Evolutionary conservation across 176 grass and related monocot genomes (phyloP), one percentile per base, ranked within the genome.

Genomic region (Triticum monococcum): DNA sequence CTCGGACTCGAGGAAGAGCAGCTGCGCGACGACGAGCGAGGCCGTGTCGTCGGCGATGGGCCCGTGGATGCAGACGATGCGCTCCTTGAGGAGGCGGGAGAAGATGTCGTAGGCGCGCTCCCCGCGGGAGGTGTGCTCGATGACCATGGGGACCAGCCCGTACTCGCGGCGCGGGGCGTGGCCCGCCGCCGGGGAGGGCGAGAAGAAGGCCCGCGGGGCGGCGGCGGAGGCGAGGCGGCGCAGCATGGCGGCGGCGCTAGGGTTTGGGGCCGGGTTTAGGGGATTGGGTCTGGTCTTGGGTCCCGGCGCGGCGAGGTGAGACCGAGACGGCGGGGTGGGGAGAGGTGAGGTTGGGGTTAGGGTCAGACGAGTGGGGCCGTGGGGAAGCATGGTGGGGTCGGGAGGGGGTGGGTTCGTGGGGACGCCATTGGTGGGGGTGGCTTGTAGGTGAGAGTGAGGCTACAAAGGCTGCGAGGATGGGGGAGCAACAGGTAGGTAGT

Each of bases 1-100:
- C 94, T 96, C 92, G 23, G 97, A 99, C 83, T 99, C 97, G 26
- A 99, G 90, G 88, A 96, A 99, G 48, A 99, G 90, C 33, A 99
- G 94, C 89, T 99, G 94, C 8, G 97, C 94, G 26, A 99, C 92
- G 36, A 99, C 94, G 35, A 98, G 87, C 0, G 95, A 83, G 0
- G 95, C 85, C 41, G 85, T 98, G 60, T 88, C 90, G 89, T 98
- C 95, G 75, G 89, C 78, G 66, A 98, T 95, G 78, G 93, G 77
- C 1, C 95, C 95, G 66, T 98, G 94, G 83, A 98, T 85, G 91
- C 93, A 98, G 17, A 98, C 80, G 83, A 98, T 98, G 35, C 95
- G 93, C 87, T 98, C 95, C 84, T 98, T 98, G 85, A 98, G 90
- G 31, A 98, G 89, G 3, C 95, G 91, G 20, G 93, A 95, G 91